Evolutionary conservation across 371 early-diverging fungal species (phyloP).

Genomic region (Mucor sp.): DNA sequence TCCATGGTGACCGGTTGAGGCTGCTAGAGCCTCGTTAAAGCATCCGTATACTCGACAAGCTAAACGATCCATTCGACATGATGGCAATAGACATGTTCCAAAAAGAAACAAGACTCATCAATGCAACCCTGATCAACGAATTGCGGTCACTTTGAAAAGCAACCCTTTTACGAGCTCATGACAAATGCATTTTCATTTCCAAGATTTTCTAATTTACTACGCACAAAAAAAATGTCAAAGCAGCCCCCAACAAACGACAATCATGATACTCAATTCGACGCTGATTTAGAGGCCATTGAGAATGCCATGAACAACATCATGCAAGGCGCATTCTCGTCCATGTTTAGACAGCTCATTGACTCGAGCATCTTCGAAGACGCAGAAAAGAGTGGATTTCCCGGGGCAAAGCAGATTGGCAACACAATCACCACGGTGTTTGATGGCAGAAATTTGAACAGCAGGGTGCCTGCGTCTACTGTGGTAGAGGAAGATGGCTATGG

Average conservation of each 20-base stretch:
- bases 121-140: not conserved
- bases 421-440: slow-evolving; percentile 11
- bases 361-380: slow-evolving; percentile 16
- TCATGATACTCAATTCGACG: slow-evolving; percentile 11
- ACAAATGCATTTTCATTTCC: not conserved
- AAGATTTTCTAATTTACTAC: not conserved
- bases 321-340: slow-evolving; percentile 30
- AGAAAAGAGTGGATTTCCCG: not conserved
- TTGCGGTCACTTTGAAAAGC: not conserved
- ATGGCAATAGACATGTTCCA: too few relatives aligned
- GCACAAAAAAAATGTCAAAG: slow-evolving; percentile 10
- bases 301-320: slow-evolving; percentile 40
- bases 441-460: slow-evolving; percentile 9
- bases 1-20: too few relatives aligned
- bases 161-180: too few relatives aligned
- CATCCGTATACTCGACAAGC: too few relatives aligned
- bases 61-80: too few relatives aligned
- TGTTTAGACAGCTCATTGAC: slow-evolving; percentile 31
- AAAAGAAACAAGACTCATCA: too few relatives aligned
- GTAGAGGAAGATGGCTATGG: slow-evolving; percentile 22
- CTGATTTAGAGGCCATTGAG: slow-evolving; percentile 40
- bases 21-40: too few relatives aligned
- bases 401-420: not conserved
- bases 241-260: slow-evolving; percentile 8
- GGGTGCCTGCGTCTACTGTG: not conserved